Conservation (phyloP, 2,329 filamentous ascomycete species). For the Talaromyces sp. region DNA sequence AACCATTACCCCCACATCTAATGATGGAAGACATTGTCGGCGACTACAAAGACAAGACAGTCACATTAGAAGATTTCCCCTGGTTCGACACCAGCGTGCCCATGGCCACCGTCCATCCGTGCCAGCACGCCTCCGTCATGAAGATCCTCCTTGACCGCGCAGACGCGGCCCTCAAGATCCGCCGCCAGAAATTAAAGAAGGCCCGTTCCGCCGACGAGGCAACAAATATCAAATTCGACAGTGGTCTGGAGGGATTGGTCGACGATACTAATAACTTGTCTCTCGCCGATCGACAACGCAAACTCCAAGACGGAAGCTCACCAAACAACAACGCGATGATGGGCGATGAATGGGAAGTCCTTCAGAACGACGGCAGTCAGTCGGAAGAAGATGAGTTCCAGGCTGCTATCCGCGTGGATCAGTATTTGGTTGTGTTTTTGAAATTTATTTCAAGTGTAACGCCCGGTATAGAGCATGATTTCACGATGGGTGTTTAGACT, state of each 20-base stretch:
- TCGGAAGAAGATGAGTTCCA: constrained; percentile 47
- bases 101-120: constrained; percentile 95
- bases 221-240: constrained; percentile 46
- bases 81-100: constrained; percentile 89
- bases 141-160: constrained; percentile 94
- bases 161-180: constrained; percentile 85
- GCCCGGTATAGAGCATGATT: constrained; percentile 95
- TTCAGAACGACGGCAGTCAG: constrained; percentile 44
- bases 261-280: constrained; percentile 68
- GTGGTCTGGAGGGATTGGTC: constrained; percentile 79
- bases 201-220: constrained; percentile 47
- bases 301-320: constrained; percentile 1
- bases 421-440: constrained; percentile 51
- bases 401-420: constrained; percentile 48
- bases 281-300: constrained; percentile 49
- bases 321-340: constrained; percentile 5
- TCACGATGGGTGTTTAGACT: constrained; percentile 82
- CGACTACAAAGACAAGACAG: constrained; percentile 97
- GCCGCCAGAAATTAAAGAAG: constrained; percentile 73
- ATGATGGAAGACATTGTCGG: constrained; percentile 98
- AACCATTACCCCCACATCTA: constrained; percentile 73
- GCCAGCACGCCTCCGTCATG: constrained; percentile 97
- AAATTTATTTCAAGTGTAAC: constrained; percentile 84
- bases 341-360: constrained; percentile 63
- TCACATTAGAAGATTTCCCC: constrained; percentile 95